Percentiles rank a stretch among this genome's conserved stretches.
These are phyloP conservation scores for Cryomyces minteri DNA, from an alignment of 495 filamentous ascomycete species.

Conservation along the genomic window DNA sequence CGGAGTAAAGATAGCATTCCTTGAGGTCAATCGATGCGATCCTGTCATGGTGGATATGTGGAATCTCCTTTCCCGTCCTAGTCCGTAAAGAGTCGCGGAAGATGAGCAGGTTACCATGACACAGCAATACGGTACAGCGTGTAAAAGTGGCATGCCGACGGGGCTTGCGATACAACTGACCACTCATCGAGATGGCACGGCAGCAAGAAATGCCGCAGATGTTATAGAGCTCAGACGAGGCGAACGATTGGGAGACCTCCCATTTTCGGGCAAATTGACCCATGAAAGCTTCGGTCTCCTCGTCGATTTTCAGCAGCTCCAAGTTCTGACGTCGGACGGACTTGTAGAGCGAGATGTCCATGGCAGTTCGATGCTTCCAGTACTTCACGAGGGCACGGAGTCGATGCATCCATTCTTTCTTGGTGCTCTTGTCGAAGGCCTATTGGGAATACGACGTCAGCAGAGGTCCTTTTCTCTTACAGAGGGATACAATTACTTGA, in stretches of 20 bases:
- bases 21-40: slow-evolving; percentile 39
- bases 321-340: slow-evolving; percentile 40
- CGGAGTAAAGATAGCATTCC: slow-evolving; percentile 58
- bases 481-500: slow-evolving; percentile 21
- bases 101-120: slow-evolving; percentile 41
- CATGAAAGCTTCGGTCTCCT: slow-evolving; percentile 47
- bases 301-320: slow-evolving; percentile 45
- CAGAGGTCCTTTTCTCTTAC: background rate
- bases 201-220: slow-evolving; percentile 49
- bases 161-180: slow-evolving; percentile 47
- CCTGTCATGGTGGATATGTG: slow-evolving; percentile 44
- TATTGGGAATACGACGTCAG: background rate
- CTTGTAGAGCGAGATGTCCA: slow-evolving; percentile 38
- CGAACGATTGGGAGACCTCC: slow-evolving; percentile 49
- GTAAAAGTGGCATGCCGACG: slow-evolving; percentile 44
- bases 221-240: slow-evolving; percentile 49
- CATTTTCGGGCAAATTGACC: slow-evolving; percentile 55
- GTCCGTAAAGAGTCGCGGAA: slow-evolving; percentile 42
- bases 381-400: slow-evolving; percentile 40
- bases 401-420: slow-evolving; percentile 46
- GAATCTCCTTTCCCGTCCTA: slow-evolving; percentile 35
- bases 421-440: slow-evolving; percentile 36
- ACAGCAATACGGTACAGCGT: slow-evolving; percentile 43
- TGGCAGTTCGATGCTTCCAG: slow-evolving; percentile 40
- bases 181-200: slow-evolving; percentile 33